These are phyloP conservation scores for Kregervanrija fluxuum DNA, from an alignment of 805 yeast genomes.

Conservation along the genomic window DNA sequence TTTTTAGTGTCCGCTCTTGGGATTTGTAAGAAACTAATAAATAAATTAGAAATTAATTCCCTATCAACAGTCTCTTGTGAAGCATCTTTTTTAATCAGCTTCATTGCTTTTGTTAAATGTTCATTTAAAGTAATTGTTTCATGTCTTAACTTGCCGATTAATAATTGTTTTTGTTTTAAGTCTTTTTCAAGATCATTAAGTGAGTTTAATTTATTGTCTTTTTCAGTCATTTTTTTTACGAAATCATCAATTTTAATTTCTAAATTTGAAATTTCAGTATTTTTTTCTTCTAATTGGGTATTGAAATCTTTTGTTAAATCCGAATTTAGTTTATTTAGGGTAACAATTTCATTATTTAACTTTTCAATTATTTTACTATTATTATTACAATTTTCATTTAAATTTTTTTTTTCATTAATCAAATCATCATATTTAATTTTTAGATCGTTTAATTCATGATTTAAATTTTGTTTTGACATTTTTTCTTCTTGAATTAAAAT, in stretches of 20 bases:
- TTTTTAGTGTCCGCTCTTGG: conserved; percentile 94
- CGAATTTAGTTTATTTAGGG: conserved; percentile 14
- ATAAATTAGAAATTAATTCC: conserved; percentile 79
- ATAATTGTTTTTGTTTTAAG: conserved; percentile 62
- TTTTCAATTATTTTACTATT: conserved; percentile 21
- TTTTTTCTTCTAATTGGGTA: conserved; percentile 13
- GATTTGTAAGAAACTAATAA: conserved; percentile 75
- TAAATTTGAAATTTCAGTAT: conserved; percentile 15
- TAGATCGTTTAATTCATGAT: conserved; percentile 33
- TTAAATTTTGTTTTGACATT: conserved; percentile 37
- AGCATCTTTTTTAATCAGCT: conserved; percentile 72
- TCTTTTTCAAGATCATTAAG: conserved; percentile 41
- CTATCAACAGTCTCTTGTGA: conserved; percentile 76
- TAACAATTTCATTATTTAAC: conserved; percentile 21
- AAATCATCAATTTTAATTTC: conserved; percentile 14
- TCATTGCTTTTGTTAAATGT: conserved; percentile 88
- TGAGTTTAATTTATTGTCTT: conserved; percentile 17
- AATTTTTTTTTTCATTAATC: conserved; percentile 21
- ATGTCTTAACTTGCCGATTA: conserved; percentile 86
- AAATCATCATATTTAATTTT: conserved; percentile 18
- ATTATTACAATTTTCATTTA: conserved; percentile 16
- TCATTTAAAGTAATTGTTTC: conserved; percentile 92
- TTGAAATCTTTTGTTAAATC: conserved; percentile 12
- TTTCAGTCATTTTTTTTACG: conserved; percentile 7
- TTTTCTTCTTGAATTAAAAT: conserved; percentile 35